These are phyloP conservation scores for Lasiodiplodia sp. DNA, from an alignment of 2,329 filamentous ascomycete genomes.

Conservation along the genomic window DNA sequence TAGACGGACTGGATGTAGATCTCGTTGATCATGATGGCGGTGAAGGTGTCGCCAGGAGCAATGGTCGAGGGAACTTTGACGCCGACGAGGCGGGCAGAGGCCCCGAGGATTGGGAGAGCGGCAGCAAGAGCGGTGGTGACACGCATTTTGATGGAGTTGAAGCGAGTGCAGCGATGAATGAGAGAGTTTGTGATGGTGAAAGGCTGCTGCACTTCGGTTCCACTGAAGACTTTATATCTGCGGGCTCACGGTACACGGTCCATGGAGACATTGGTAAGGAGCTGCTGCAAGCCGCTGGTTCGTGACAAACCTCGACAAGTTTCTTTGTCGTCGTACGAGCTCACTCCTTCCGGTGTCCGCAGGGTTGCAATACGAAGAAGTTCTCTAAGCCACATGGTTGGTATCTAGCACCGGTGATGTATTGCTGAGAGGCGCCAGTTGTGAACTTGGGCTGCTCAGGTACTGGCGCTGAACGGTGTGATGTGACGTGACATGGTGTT, in stretches of 20 bases:
- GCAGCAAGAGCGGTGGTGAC: conserved; percentile 34
- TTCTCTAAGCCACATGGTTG: neutral
- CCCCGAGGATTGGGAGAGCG: conserved; percentile 32
- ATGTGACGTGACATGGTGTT: neutral
- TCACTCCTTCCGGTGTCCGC: neutral
- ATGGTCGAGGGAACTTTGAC: conserved; percentile 53
- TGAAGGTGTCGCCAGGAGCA: conserved; percentile 47
- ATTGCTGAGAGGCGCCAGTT: neutral
- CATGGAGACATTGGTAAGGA: neutral
- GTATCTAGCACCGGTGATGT: neutral
- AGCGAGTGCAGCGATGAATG: neutral
- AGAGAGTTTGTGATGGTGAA: neutral
- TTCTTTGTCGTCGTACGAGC: neutral
- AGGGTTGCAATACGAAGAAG: conserved; percentile 6
- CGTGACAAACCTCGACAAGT: neutral
- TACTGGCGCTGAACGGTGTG: no score
- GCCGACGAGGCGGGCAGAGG: conserved; percentile 53
- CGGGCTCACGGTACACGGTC: neutral
- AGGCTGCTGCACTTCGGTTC: neutral
- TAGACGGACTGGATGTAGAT: conserved; percentile 56
- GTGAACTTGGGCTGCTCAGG: neutral
- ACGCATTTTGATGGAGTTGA: conserved; percentile 31
- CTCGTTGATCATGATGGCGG: conserved; percentile 49
- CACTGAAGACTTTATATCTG: neutral
- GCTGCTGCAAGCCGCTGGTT: neutral